Evolutionary conservation across 176 grass and related monocot species (phyloP), one percentile per base, ranked within the genome.

Genomic region (Phyllostachys edulis): DNA sequence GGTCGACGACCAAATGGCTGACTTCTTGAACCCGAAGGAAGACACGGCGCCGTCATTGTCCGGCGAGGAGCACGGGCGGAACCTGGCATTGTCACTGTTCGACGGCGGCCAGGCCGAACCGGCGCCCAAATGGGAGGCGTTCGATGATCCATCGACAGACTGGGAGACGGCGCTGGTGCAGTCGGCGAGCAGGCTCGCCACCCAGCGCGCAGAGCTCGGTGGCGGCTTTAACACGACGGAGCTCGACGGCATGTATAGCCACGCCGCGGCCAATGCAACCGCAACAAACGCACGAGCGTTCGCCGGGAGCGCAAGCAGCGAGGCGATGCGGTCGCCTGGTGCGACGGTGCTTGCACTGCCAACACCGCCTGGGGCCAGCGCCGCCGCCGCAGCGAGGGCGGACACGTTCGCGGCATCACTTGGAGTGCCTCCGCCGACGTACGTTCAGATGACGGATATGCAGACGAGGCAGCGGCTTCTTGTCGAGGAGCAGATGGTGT

Each of bases 391-490:
- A 13, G 4, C 18, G 4, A 67, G 26, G 34, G 32, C 15, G 10
- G 89, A 97, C 38, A 89, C 89, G 4, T 94, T 97, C 61, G 85
- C 87, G 0, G 89, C 91, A 24, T 97, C 94, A 23, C n/a, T 88
- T 64, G 32, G 29, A 26, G 65, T 97, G 45, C 89, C 87, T 8
- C 71, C 89, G 49, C 94, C 91, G 16, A 67, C 87, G 3, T 92
- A 88, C 37, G 87, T 97, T 64, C 91, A 92, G 71, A 97, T 92
- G 91, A 82, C 72, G 40, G 91, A 97, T 7, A 80, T 94, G 85
- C 82, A 87, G 75, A 82, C 40, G 67, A 92, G 92, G 71, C 89
- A 92, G 46, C 39, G 34, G 15, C 62, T 92, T 24, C 41, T 97
- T 20, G 49, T 39, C 27, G 82, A 92, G 83, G 94, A 97, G 74